These are phyloP conservation scores for Kockovaella imperatae DNA, from an alignment of 768 basidiomycete species.

Conservation along the genomic window DNA sequence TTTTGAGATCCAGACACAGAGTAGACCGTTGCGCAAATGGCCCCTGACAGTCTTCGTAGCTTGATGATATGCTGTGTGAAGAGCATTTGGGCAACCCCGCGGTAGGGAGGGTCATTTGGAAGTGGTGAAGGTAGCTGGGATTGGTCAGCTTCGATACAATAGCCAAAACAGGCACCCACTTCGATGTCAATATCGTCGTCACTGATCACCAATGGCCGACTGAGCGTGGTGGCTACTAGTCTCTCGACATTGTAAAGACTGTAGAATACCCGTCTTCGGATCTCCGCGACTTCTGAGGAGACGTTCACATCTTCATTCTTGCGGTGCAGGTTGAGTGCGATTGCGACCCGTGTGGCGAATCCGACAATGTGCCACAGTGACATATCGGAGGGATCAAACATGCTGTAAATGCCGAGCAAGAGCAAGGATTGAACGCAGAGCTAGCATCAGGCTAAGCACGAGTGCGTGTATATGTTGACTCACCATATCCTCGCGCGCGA, in stretches of 20 bases:
- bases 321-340: conserved; percentile 22
- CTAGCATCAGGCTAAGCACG: conserved; percentile 3
- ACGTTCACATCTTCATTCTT: conserved; percentile 7
- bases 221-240: conserved; percentile 19
- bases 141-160: neutral
- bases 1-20: conserved; percentile 12
- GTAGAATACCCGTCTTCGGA: conserved; percentile 21
- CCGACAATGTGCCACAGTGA: conserved; percentile 28
- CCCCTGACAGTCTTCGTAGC: conserved; percentile 15
- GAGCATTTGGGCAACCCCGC: conserved; percentile 9
- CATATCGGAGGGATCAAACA: conserved; percentile 18
- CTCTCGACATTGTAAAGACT: conserved; percentile 27
- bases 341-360: conserved; percentile 19
- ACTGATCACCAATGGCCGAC: conserved; percentile 18
- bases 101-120: conserved; percentile 9
- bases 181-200: conserved; percentile 27
- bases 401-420: conserved; percentile 21
- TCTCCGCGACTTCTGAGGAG: conserved; percentile 6
- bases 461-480: neutral
- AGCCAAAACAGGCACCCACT: conserved; percentile 8
- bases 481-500: conserved; percentile 21
- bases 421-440: conserved; percentile 19
- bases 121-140: conserved; percentile 11
- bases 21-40: conserved; percentile 18
- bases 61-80: conserved; percentile 22